A percentile compares a stretch with the other conserved stretches of the same genome.
phyloP scores from a whole-genome alignment of 2,329 filamentous ascomycete species.

The Botrytis cinerea region DNA sequence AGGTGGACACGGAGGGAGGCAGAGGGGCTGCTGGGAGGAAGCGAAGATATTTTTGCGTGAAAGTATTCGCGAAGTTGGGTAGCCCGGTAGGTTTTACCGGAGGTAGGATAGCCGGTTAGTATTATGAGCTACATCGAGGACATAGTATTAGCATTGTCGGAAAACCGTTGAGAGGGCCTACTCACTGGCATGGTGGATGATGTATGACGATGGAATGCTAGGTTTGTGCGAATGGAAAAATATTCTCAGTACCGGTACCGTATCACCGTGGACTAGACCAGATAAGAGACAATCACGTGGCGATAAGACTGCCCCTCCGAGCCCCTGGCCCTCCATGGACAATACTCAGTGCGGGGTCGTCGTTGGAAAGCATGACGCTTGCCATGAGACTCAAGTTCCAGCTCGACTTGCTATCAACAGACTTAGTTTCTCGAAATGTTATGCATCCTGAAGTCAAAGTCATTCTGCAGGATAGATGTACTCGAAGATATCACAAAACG shows the following conservation, averaged over 20 bases:
- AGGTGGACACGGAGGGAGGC: slow-evolving; percentile 65
- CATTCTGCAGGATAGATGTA: background rate
- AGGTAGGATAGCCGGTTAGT: slow-evolving; percentile 66
- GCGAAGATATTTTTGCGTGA: slow-evolving; percentile 50
- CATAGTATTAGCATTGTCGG: background rate
- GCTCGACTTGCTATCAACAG: background rate
- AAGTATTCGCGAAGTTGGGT: slow-evolving; percentile 68
- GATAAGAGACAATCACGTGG: background rate
- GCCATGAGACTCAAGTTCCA: background rate
- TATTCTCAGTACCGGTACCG: slow-evolving; percentile 1
- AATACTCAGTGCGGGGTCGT: background rate
- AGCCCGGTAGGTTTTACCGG: slow-evolving; percentile 67
- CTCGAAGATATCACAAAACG: background rate
- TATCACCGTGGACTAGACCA: background rate
- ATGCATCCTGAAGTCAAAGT: background rate
- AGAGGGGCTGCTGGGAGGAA: slow-evolving; percentile 40
- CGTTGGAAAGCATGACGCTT: background rate
- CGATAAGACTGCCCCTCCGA: slow-evolving; percentile 5
- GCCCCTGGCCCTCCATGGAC: background rate
- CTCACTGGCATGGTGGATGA: slow-evolving; percentile 19
- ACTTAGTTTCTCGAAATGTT: background rate
- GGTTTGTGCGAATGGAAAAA: slow-evolving; percentile 18
- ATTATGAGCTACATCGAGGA: slow-evolving; percentile 59
- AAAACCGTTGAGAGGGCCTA: background rate
- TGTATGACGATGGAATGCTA: slow-evolving; percentile 5